Evolutionary conservation across 345 rosid species (phyloP).

Genomic region (Arabidopsis suecica): DNA sequence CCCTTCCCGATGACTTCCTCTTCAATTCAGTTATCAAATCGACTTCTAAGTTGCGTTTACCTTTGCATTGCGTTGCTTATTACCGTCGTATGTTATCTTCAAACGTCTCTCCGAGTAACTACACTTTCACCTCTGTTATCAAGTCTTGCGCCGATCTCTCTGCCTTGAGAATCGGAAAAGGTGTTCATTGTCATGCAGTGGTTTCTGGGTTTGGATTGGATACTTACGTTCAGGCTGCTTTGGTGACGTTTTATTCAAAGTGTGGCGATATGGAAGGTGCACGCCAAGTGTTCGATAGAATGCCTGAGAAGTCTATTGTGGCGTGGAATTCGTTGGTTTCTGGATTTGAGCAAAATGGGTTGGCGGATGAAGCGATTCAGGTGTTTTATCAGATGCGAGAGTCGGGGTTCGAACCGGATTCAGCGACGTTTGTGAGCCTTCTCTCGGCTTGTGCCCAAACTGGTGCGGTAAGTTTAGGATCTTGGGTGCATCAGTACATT

Average conservation of each 20-base stretch:
- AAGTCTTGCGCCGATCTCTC: slow-evolving; percentile 73
- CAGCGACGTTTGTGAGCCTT: slow-evolving; percentile 67
- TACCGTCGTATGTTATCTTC: slow-evolving; percentile 62
- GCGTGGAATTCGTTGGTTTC: slow-evolving; percentile 90
- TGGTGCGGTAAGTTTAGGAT: slow-evolving; percentile 64
- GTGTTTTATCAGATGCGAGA: slow-evolving; percentile 67
- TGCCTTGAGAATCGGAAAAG: slow-evolving; percentile 53
- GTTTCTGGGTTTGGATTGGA: slow-evolving; percentile 65
- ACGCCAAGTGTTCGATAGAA: slow-evolving; percentile 69
- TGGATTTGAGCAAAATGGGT: slow-evolving; percentile 81
- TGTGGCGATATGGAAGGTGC: slow-evolving; percentile 53
- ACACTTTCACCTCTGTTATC: slow-evolving; percentile 73
- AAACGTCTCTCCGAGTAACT: slow-evolving; percentile 57
- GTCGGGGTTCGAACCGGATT: slow-evolving; percentile 58
- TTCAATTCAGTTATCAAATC: slow-evolving; percentile 66
- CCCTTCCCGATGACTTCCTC: slow-evolving; percentile 74
- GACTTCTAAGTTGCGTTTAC: slow-evolving; percentile 57
- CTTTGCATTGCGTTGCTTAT: slow-evolving; percentile 56
- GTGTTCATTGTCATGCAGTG: slow-evolving; percentile 65
- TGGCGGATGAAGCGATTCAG: slow-evolving; percentile 58
- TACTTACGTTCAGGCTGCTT: slow-evolving; percentile 66
- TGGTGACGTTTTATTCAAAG: slow-evolving; percentile 64
- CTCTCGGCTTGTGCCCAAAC: slow-evolving; percentile 79
- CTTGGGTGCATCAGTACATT: slow-evolving; percentile 69
- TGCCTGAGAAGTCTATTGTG: slow-evolving; percentile 64